Conservation (phyloP, 2,329 filamentous ascomycete genomes). For the Exutisphaerella laricina region DNA sequence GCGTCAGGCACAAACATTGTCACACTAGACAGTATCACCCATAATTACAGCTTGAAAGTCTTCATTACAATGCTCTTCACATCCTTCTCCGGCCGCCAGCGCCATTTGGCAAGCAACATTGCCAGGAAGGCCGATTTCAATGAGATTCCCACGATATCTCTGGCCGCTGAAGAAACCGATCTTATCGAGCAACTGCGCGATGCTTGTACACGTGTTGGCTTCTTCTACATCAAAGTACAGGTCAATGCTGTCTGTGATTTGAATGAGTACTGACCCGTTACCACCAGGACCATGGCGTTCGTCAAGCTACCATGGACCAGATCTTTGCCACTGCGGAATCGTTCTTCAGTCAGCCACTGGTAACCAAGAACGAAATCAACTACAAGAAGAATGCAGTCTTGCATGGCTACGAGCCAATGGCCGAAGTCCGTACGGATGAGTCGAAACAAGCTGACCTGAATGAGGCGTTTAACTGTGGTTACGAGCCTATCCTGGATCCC, state of each 20-base stretch:
- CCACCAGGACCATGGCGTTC: conserved; percentile 69
- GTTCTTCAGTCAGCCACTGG: conserved; percentile 24
- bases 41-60: no score
- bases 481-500: conserved; percentile 20
- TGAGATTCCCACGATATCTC: conserved; percentile 23
- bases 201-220: conserved; percentile 22
- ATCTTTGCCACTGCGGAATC: conserved; percentile 29
- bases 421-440: conserved; percentile 62
- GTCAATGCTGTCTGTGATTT: background rate
- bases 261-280: conserved; percentile 22
- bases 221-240: conserved; percentile 23
- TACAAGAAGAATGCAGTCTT: conserved; percentile 63
- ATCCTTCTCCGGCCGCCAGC: conserved; percentile 20
- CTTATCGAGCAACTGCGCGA: conserved; percentile 19
- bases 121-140: conserved; percentile 22
- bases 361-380: conserved; percentile 47
- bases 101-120: conserved; percentile 17
- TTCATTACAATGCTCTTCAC: conserved; percentile 7
- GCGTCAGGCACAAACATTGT: no score
- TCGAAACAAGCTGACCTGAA: conserved; percentile 50
- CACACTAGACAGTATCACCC: no score
- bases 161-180: conserved; percentile 13
- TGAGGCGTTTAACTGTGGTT: conserved; percentile 26
- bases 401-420: conserved; percentile 64
- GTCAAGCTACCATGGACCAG: conserved; percentile 32